Evolutionary conservation across 306 rosid species (phyloP), one percentile per base, ranked within the genome.

Genomic region (Castanea crenata): DNA sequence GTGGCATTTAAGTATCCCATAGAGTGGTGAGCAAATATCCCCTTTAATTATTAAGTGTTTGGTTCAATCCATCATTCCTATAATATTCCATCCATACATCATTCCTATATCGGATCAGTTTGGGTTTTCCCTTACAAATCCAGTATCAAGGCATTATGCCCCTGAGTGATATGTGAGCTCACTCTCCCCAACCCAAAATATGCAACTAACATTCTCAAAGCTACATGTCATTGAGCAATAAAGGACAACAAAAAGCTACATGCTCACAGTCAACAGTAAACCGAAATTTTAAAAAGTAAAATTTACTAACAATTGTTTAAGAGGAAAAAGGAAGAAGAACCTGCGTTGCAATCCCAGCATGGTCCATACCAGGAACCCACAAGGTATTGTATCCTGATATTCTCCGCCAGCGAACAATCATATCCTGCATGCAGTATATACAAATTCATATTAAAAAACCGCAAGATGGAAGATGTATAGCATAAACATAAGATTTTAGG

Each of bases 331-430:
- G 74, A 73, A 55, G 74, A 6, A 80, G 55, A 72, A 92, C 98
- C 99, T 95, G 99, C 23, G 99, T 95, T n/a, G 99, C 99, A 67
- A 95, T 93, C 80, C 98, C 99, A 13, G 99, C 97, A 82, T 95
- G 99, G 86, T 95, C 99, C 93, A 91, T 86, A 80, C 97, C 94
- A 82, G 99, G 99, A 80, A 95, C 98, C 99, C 99, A 95, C 90
- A 95, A 69, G 77, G 92, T 35, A 88, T 95, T 95, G 89, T 84
- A 91, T 74, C 99, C 98, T 58, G 92, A 88, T 97, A 95, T 95
- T 85, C 94, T 90, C 46, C 92, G 82, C 99, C 99, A 95, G 15
- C 99, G 94, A 76, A 95, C 93, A 79, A 95, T 90, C 3, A 95
- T 92, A 82, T 95, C 99, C 99, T 95, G 85, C 79, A 86, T 34